phyloP scores from a whole-genome alignment of 768 basidiomycete genomes.

The Kondoa malvinella region DNA sequence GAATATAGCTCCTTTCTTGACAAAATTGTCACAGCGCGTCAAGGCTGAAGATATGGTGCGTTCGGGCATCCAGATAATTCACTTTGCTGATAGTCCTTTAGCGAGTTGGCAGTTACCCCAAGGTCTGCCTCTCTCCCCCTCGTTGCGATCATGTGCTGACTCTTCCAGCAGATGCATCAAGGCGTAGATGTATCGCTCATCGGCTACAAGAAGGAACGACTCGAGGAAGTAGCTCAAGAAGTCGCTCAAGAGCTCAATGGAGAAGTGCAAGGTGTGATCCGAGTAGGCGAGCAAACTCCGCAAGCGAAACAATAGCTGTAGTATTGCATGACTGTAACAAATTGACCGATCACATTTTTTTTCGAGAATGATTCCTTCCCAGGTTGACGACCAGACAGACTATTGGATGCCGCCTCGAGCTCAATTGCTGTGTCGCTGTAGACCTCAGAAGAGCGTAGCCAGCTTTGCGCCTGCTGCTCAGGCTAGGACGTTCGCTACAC shows the following conservation, averaged over 20 bases:
- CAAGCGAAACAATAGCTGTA: not conserved
- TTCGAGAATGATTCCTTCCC: not conserved
- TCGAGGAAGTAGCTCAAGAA: slow-evolving; percentile 32
- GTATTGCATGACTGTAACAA: not conserved
- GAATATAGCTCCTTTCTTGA: slow-evolving; percentile 70
- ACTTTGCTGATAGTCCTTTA: slow-evolving; percentile 2
- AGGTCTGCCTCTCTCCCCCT: slow-evolving; percentile 21
- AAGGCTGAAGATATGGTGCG: slow-evolving; percentile 61
- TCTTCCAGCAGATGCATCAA: slow-evolving; percentile 28
- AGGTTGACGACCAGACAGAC: not conserved
- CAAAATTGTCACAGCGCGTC: slow-evolving; percentile 55
- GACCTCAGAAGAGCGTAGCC: not conserved
- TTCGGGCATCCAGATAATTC: slow-evolving; percentile 43
- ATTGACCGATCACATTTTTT: not conserved
- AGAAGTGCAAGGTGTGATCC: slow-evolving; percentile 25
- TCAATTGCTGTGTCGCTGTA: not conserved
- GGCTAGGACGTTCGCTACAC: not conserved
- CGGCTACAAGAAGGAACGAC: slow-evolving; percentile 34
- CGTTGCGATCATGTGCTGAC: not conserved
- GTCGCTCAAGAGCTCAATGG: slow-evolving; percentile 34
- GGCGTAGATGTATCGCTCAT: slow-evolving; percentile 57
- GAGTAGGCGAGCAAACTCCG: not conserved
- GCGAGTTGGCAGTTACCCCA: slow-evolving; percentile 23
- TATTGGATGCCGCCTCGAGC: no score
- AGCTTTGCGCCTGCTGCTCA: not conserved